Evolutionary conservation across 495 filamentous ascomycete species (phyloP).

Genomic region (Trypethelium eluteriae): DNA sequence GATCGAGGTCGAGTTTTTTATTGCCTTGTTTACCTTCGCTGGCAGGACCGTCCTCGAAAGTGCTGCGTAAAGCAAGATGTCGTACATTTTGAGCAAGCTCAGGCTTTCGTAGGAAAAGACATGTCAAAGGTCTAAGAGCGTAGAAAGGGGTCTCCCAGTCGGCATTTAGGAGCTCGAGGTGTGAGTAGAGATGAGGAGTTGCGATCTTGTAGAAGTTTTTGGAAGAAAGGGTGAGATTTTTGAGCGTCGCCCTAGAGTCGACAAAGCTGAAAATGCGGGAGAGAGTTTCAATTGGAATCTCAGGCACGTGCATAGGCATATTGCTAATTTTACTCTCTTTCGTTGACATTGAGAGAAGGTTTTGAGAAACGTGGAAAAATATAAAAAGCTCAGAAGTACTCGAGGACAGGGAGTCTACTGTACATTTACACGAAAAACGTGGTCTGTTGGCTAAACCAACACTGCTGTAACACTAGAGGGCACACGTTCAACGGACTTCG

Average conservation of each 20-base stretch:
- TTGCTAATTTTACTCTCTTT: not conserved
- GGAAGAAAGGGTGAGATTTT: not conserved
- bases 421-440: not conserved
- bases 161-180: not conserved
- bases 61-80: not conserved
- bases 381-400: not conserved
- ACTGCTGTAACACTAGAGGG: not conserved
- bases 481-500: too few species aligned
- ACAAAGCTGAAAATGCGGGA: constrained; percentile 6
- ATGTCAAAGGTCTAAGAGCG: not conserved
- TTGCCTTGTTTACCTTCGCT: not conserved
- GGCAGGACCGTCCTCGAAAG: not conserved
- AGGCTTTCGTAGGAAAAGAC: constrained; percentile 1
- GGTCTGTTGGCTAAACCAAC: not conserved
- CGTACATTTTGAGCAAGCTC: not conserved
- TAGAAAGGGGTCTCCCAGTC: not conserved
- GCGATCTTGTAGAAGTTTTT: not conserved
- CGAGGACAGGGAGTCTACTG: not conserved
- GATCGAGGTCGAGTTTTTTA: not conserved
- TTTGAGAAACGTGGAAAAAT: not conserved
- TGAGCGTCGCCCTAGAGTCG: not conserved
- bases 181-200: not conserved
- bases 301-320: not conserved
- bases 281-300: not conserved
- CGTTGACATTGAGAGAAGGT: not conserved